Evolutionary conservation across 2,329 filamentous ascomycete species (phyloP), one percentile per base, ranked within the genome.

Genomic region (Nigrograna mackinnonii): DNA sequence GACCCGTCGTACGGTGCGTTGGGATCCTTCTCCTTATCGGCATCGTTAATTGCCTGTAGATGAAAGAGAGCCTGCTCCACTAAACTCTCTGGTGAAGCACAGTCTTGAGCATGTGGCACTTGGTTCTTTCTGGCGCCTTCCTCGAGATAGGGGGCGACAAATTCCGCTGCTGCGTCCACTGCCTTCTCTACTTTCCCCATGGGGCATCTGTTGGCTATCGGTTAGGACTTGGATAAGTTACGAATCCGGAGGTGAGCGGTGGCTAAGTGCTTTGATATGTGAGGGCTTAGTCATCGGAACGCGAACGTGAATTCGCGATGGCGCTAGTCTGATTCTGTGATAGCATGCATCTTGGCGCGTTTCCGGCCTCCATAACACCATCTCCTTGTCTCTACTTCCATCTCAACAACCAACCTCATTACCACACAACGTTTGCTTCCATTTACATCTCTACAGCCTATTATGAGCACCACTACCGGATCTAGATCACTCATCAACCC

Each of bases 1-100:
- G 64, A 66, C 21, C 55, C 64, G 51, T 70, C 66, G 41, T 70
- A 70, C 4, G 62, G 65, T n/a, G 62, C 60, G 45, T 67, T 52
- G 9, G 58, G 54, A 32, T 57, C 55, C 32, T 57, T 50, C 13
- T 43, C 52, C 39, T 62, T 44, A 28, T 68, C 65, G 33, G 64
- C 61, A 33, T 54, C 35, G 37, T 70, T 67, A 34, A 70, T 68
- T 9, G 49, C 50, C 22, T 60, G 51, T 12, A 70, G 49, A 35
- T 66, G 64, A 7, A 37, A 37, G 28, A 68, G 51, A 5, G 63
- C 59, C 41, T 60, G 41, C 5, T 55, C 41, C 13, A 68, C 56
- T 2, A 67, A 53, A 22, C 49, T 24, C 16, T 46, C 37, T 5
- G 41, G 39, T 13, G 50, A 36, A 6, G 51, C 33, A 19, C 49